Evolutionary conservation across 495 filamentous ascomycete species (phyloP).

Genomic region (Tricharina praecox): DNA sequence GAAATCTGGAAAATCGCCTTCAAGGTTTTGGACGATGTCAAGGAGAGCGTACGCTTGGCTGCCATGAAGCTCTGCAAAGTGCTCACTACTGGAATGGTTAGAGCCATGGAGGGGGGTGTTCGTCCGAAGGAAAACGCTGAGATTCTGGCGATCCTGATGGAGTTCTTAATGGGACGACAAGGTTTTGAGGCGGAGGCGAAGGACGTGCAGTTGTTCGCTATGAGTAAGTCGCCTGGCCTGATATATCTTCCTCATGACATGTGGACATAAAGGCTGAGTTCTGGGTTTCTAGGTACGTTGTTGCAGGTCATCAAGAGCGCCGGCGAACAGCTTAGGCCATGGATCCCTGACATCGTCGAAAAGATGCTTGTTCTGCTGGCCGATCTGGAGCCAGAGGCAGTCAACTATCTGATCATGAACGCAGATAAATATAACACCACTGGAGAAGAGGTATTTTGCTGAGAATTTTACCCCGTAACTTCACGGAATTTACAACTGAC

Average conservation of each 20-base stretch:
- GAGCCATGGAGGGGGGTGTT: slow-evolving; percentile 74
- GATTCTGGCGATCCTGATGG: slow-evolving; percentile 69
- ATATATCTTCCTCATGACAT: neutral
- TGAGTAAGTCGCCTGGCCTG: slow-evolving; percentile 20
- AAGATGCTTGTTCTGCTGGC: slow-evolving; percentile 65
- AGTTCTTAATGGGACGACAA: slow-evolving; percentile 76
- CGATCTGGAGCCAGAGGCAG: slow-evolving; percentile 61
- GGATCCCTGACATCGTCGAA: slow-evolving; percentile 64
- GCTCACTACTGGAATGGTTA: slow-evolving; percentile 64
- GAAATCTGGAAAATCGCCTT: slow-evolving; percentile 70
- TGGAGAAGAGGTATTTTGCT: slow-evolving; percentile 36
- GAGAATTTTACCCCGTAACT: neutral
- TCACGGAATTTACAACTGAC: neutral
- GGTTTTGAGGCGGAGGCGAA: slow-evolving; percentile 74
- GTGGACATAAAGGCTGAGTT: slow-evolving; percentile 3
- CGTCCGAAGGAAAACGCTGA: slow-evolving; percentile 52
- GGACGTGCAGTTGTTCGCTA: slow-evolving; percentile 51
- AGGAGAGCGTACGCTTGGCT: slow-evolving; percentile 66
- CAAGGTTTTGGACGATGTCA: slow-evolving; percentile 85
- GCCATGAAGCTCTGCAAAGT: slow-evolving; percentile 66
- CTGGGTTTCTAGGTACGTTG: slow-evolving; percentile 39
- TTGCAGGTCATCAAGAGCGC: slow-evolving; percentile 79
- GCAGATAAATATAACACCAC: slow-evolving; percentile 71
- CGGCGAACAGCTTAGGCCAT: slow-evolving; percentile 53
- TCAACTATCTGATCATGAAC: slow-evolving; percentile 86